Evolutionary conservation across 257 asterid genomes (phyloP).

Genomic region (Ajuga chamaepitys): DNA sequence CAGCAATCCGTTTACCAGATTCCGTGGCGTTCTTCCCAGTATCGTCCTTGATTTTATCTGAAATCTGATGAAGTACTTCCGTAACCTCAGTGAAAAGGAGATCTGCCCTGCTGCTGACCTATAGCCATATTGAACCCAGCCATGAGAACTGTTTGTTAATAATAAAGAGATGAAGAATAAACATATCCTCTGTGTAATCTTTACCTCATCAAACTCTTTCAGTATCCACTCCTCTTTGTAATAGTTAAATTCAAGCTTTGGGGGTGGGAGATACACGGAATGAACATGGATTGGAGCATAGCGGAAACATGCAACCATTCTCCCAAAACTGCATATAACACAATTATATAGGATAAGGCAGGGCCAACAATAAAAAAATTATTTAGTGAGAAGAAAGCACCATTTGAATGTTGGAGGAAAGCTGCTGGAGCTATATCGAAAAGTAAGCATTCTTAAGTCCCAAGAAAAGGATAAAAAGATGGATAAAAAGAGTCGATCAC

Average conservation of each 20-base stretch:
- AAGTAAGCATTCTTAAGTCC: not conserved
- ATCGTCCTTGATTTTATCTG: constrained; percentile 25
- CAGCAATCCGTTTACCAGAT: constrained; percentile 35
- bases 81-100: constrained; percentile 48
- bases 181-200: not conserved
- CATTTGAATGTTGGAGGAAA: constrained; percentile 6
- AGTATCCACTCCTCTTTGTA: constrained; percentile 62
- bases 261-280: constrained; percentile 76
- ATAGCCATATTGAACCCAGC: constrained; percentile 11
- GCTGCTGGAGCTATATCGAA: constrained; percentile 8
- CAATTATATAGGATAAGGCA: constrained; percentile 15
- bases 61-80: constrained; percentile 42
- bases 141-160: constrained; percentile 11
- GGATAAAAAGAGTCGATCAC: not conserved
- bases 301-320: constrained; percentile 75
- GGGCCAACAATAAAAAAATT: not conserved
- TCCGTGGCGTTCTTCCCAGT: constrained; percentile 30
- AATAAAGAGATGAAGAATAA: constrained; percentile 15
- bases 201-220: constrained; percentile 66
- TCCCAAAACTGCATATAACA: constrained; percentile 58
- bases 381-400: constrained; percentile 8
- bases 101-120: constrained; percentile 48
- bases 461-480: not conserved
- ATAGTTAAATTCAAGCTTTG: constrained; percentile 59
- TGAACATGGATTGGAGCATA: constrained; percentile 72